Evolutionary conservation across 345 rosid species (phyloP).

Genomic region (Anastatica hierochuntica): DNA sequence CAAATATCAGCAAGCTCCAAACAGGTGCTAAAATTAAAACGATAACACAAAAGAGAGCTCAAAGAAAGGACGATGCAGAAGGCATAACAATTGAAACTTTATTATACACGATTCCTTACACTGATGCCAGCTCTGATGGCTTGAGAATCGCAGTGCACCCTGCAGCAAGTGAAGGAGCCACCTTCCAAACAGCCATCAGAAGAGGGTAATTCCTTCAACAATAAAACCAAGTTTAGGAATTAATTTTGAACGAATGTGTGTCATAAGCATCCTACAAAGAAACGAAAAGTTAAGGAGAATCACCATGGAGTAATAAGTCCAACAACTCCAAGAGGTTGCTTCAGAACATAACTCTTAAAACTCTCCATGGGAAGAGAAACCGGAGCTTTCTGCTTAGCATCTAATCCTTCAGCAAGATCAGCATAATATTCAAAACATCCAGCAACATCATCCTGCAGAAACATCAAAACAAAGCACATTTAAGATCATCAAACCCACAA

Average conservation of each 20-base stretch:
- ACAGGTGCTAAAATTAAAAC: conserved; percentile 56
- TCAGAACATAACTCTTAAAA: conserved; percentile 58
- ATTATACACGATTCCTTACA: conserved; percentile 35
- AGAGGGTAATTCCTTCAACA: conserved; percentile 87
- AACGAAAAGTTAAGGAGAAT: background rate
- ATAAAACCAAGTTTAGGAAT: conserved; percentile 13
- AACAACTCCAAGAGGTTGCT: conserved; percentile 91
- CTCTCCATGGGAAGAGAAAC: conserved; percentile 70
- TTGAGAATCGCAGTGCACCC: conserved; percentile 87
- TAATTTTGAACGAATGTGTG: background rate
- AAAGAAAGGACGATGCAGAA: background rate
- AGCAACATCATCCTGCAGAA: conserved; percentile 78
- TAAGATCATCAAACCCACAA: background rate
- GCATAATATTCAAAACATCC: conserved; percentile 91
- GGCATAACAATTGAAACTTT: background rate
- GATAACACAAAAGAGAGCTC: conserved; percentile 1
- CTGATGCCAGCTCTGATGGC: conserved; percentile 78
- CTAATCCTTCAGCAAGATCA: conserved; percentile 89
- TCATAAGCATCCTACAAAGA: background rate
- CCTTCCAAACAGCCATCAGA: conserved; percentile 92
- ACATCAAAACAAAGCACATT: conserved; percentile 24
- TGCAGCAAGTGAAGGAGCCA: conserved; percentile 96
- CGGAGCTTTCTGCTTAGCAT: conserved; percentile 76
- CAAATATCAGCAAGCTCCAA: conserved; percentile 93
- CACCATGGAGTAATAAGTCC: conserved; percentile 91